phyloP scores from a whole-genome alignment of 768 basidiomycete species.

The Leccinum broughii region DNA sequence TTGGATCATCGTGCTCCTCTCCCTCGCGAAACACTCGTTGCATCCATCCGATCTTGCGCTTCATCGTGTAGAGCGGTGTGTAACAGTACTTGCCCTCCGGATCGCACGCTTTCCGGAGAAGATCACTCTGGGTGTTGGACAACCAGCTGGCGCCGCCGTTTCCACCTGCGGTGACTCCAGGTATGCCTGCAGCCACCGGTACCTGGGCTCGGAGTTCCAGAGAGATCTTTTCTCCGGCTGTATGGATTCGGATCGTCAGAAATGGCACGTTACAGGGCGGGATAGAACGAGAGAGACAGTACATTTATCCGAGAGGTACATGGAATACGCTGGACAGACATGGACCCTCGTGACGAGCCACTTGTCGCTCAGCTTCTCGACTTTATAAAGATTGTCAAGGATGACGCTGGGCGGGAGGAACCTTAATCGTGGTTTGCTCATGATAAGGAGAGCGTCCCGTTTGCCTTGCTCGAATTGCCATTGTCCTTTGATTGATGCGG shows the following conservation, averaged over 20 bases:
- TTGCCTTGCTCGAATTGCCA: slow-evolving; percentile 36
- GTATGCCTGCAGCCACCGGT: slow-evolving; percentile 10
- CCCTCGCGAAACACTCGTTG: slow-evolving; percentile 16
- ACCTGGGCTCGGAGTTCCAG: slow-evolving; percentile 20
- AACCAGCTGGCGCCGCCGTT: slow-evolving; percentile 21
- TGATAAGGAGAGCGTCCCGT: slow-evolving; percentile 38
- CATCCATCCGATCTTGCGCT: background rate
- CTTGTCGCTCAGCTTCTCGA: slow-evolving; percentile 30
- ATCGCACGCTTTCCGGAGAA: slow-evolving; percentile 28
- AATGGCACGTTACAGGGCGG: background rate
- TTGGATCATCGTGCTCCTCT: background rate
- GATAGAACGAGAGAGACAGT: background rate
- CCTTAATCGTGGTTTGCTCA: slow-evolving; percentile 29
- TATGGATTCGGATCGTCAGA: background rate
- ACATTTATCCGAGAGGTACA: slow-evolving; percentile 36
- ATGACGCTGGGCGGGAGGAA: slow-evolving; percentile 24
- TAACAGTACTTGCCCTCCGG: slow-evolving; percentile 21
- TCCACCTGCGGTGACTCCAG: slow-evolving; percentile 17
- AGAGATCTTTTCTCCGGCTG: slow-evolving; percentile 28
- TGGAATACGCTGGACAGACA: slow-evolving; percentile 34
- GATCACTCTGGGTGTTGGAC: slow-evolving; percentile 17
- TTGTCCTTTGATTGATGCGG: slow-evolving; percentile 34
- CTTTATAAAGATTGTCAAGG: slow-evolving; percentile 25
- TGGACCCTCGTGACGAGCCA: slow-evolving; percentile 35
- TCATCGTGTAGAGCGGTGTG: slow-evolving; percentile 31